phyloP scores from a whole-genome alignment of 1,284 basidiomycete species.

The Ganoderma lucidum region DNA sequence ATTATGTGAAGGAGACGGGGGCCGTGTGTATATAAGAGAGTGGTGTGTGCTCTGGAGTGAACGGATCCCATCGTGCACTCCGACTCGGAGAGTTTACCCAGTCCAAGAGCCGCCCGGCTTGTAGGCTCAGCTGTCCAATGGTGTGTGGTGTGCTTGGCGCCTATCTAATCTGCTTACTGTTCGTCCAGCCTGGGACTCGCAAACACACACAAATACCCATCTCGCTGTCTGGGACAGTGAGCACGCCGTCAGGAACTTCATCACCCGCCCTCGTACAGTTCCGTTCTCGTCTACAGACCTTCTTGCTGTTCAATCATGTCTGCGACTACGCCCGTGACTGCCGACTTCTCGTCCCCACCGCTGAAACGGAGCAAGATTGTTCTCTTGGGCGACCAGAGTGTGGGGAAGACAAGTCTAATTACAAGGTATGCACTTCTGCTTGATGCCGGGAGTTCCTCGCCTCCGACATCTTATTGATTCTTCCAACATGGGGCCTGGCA shows the following conservation, averaged over 20 bases:
- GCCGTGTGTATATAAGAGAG: background rate
- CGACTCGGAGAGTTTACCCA: background rate
- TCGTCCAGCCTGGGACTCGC: constrained; percentile 8
- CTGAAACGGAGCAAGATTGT: constrained; percentile 98
- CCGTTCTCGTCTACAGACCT: background rate
- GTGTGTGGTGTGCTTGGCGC: constrained; percentile 18
- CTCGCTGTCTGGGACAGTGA: constrained; percentile 33
- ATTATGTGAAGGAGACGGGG: constrained; percentile 13
- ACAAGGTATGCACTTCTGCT: constrained; percentile 71
- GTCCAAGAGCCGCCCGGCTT: background rate
- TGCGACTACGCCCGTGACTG: constrained; percentile 71
- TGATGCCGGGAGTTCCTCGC: background rate
- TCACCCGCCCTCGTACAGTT: constrained; percentile 9
- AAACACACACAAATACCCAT: constrained; percentile 32
- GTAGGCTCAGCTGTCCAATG: background rate
- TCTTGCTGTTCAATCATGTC: constrained; percentile 35
- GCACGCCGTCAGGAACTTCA: constrained; percentile 17
- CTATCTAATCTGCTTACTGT: constrained; percentile 28
- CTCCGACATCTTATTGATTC: background rate
- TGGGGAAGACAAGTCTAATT: constrained; percentile 97
- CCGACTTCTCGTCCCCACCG: constrained; percentile 85
- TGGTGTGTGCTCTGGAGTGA: constrained; percentile 10
- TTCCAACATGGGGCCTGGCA: background rate
- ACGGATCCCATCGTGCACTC: constrained; percentile 5
- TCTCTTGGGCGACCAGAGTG: constrained; percentile 91